A percentile compares a stretch with the other conserved stretches of the same genome.
Evolutionary conservation across 176 grass and related monocot species (phyloP).

Genomic region (Saccharum officinarum): DNA sequence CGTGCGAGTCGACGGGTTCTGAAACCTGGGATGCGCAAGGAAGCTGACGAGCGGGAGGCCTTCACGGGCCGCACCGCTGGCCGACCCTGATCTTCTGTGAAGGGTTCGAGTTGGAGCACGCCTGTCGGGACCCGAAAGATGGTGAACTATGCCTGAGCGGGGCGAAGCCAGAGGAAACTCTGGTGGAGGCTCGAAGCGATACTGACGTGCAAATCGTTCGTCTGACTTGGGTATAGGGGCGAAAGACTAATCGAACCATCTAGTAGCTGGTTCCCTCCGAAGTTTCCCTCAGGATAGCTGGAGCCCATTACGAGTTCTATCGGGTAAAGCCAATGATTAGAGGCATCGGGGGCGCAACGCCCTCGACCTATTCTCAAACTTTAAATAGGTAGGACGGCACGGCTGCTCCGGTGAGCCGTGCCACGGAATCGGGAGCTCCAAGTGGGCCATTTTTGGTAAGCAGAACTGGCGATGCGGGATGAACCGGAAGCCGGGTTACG

Average conservation of each 20-base stretch:
- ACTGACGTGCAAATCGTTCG: slow-evolving; percentile 40
- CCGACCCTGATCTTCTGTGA: slow-evolving; percentile 63
- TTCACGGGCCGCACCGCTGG: slow-evolving; percentile 23
- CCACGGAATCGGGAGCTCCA: slow-evolving; percentile 56
- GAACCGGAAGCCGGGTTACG: slow-evolving; percentile 63
- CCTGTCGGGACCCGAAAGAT: slow-evolving; percentile 60
- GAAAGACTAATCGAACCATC: slow-evolving; percentile 57
- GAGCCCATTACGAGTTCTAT: slow-evolving; percentile 61
- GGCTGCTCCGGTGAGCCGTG: slow-evolving; percentile 24
- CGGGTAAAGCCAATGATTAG: slow-evolving; percentile 55
- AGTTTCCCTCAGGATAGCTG: slow-evolving; percentile 61
- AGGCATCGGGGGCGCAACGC: slow-evolving; percentile 67
- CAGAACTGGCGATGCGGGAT: slow-evolving; percentile 78
- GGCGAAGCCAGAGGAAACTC: slow-evolving; percentile 70
- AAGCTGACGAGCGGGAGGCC: not conserved
- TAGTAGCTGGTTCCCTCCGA: slow-evolving; percentile 52
- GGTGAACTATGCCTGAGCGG: slow-evolving; percentile 63
- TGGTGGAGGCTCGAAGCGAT: slow-evolving; percentile 66
- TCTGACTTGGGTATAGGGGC: slow-evolving; percentile 40
- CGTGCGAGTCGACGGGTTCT: too few species aligned
- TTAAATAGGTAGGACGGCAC: slow-evolving; percentile 49
- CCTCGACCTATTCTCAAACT: slow-evolving; percentile 60
- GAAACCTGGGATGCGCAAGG: not conserved
- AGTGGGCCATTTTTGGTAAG: slow-evolving; percentile 78
- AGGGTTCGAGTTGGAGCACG: slow-evolving; percentile 78